Evolutionary conservation across 1,284 basidiomycete genomes (phyloP), one percentile per base, ranked within the genome.

Genomic region (Rhodotorula glutinis): DNA sequence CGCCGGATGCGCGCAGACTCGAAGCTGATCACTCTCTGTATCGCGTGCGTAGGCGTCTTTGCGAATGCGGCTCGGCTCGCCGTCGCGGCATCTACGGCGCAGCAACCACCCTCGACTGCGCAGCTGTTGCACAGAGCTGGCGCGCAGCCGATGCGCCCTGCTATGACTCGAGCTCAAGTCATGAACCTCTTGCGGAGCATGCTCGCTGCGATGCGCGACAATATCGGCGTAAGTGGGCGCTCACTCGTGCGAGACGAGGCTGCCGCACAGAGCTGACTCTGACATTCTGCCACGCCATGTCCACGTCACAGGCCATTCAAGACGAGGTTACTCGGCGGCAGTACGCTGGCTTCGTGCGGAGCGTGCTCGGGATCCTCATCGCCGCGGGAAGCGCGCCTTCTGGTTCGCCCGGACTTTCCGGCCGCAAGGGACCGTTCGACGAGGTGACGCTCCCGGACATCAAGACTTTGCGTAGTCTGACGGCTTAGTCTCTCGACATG

Each of bases 141-240:
- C 27, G 17, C 55, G 3, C 44, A 53, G 13, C 27, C 44, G 8
- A 9, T 41, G 14, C 57, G 51, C 3, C 49, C 56, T 4, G 23
- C 14, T 4, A 2, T 58, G 4, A 44, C 62, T 5, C 62, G 62
- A 7, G 52, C 33, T 4, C 53, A 57, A 8, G 40, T 74, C 21
- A 52, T 74, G 53, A 62, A 62, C 29, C 63, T 67, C 23, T 27
- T 75, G 2, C 71, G 71, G 0, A 41, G 55, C 25, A 41, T 75
- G 52, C 62, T 74, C 13, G 47, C 63, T 2, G 46, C 74, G 9
- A 67, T 76, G 69, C 59, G 64, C 13, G 70, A 73, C 57, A 66
- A 70, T 25, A 63, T 76, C 30, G 30, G 53, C 21, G 69, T 71
- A 29, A 14, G 69, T 60, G 9, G 19, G 29, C 10, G 41, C 11